A percentile compares a stretch with the other conserved stretches of the same genome.
phyloP scores from a whole-genome alignment of 371 early-diverging fungal genomes.

The Lichtheimia ornata region DNA sequence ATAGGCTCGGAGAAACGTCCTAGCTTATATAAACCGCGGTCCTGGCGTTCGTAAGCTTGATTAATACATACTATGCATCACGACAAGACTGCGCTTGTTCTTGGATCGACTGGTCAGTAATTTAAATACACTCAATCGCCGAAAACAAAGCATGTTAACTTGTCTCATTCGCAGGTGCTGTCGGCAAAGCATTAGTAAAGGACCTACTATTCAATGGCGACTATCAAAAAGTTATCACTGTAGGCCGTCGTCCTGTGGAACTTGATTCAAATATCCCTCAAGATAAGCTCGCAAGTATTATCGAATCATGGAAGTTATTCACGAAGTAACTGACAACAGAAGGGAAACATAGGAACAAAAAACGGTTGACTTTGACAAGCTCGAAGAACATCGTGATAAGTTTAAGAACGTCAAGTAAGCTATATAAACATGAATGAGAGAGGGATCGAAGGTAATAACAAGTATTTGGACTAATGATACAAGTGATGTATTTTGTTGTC shows the following conservation, averaged over 20 bases:
- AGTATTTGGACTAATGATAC: slow-evolving; percentile 1
- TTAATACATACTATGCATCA: neutral
- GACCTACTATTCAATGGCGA: slow-evolving; percentile 60
- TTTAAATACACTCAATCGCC: too few relatives aligned
- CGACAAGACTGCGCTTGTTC: slow-evolving; percentile 28
- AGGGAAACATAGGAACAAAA: slow-evolving; percentile 35
- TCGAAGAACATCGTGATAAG: slow-evolving; percentile 34
- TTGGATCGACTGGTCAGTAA: slow-evolving; percentile 43
- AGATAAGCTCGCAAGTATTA: slow-evolving; percentile 48
- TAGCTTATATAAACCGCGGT: too few relatives aligned
- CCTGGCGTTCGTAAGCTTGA: neutral
- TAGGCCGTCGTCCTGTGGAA: slow-evolving; percentile 61
- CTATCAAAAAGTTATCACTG: slow-evolving; percentile 63
- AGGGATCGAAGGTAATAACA: neutral
- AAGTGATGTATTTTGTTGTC: slow-evolving; percentile 63
- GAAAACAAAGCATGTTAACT: too few relatives aligned
- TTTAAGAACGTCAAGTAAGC: slow-evolving; percentile 50
- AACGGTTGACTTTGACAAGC: slow-evolving; percentile 47
- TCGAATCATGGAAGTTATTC: neutral
- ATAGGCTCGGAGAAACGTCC: too few relatives aligned
- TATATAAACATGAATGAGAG: neutral
- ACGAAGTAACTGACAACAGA: neutral
- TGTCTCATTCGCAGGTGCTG: slow-evolving; percentile 52
- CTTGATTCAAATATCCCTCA: slow-evolving; percentile 52
- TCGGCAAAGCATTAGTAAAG: slow-evolving; percentile 67